These are phyloP conservation scores for Neurospora tetrasperma DNA, from an alignment of 495 filamentous ascomycete species.

Conservation along the genomic window DNA sequence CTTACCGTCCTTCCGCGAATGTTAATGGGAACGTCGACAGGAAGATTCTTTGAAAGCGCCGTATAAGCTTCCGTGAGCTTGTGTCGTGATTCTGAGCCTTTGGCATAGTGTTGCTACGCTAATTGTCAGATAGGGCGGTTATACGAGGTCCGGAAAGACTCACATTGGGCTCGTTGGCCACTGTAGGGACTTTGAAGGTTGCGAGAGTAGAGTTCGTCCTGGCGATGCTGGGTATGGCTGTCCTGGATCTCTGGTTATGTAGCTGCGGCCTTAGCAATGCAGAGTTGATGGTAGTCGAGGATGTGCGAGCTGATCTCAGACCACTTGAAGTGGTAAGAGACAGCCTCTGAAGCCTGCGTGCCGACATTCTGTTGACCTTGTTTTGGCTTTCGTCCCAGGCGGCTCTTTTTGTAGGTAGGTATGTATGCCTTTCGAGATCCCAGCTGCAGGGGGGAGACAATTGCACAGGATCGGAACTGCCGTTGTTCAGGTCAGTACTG, in stretches of 20 bases:
- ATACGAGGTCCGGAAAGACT: slow-evolving; percentile 20
- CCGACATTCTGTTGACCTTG: background rate
- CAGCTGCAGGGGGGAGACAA: background rate
- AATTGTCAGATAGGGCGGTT: slow-evolving; percentile 12
- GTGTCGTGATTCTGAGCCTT: slow-evolving; percentile 66
- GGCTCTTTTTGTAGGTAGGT: background rate
- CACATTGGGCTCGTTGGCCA: slow-evolving; percentile 92
- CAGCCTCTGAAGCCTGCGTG: background rate
- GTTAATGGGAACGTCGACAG: slow-evolving; percentile 65
- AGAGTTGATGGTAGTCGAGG: background rate
- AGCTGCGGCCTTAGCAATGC: background rate
- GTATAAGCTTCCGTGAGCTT: slow-evolving; percentile 61
- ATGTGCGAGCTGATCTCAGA: background rate
- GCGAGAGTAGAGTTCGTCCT: slow-evolving; percentile 41
- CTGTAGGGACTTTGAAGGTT: slow-evolving; percentile 74
- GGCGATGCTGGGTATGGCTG: background rate
- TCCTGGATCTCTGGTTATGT: background rate
- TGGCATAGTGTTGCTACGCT: slow-evolving; percentile 71
- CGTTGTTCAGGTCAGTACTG: background rate
- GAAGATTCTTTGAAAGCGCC: slow-evolving; percentile 44
- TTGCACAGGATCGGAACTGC: background rate
- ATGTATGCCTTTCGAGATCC: background rate
- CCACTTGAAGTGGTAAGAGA: background rate
- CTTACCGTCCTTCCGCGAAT: slow-evolving; percentile 68
- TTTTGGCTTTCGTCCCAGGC: background rate